Percentiles rank a stretch among this genome's conserved stretches.
Conservation (phyloP, 2,329 filamentous ascomycete genomes). For the Calonectria fujianensis region DNA sequence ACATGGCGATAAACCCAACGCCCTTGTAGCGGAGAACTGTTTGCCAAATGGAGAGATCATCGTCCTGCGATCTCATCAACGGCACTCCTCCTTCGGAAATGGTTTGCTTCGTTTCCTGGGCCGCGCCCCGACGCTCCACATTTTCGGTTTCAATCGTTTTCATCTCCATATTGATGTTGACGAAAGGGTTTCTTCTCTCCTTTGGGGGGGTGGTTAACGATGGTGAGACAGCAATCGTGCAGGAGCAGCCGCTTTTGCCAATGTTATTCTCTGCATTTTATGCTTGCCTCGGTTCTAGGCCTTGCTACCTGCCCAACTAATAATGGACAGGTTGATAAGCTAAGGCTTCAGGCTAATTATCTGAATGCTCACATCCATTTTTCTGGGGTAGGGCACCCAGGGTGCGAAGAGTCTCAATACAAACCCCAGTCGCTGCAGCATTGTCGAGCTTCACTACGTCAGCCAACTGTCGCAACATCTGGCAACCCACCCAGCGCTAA, state of each 20-base stretch:
- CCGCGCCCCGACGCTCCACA: constrained; percentile 34
- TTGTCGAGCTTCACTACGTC: neutral
- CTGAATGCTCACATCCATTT: neutral
- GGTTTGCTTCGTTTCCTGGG: constrained; percentile 31
- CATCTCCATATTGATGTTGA: constrained; percentile 26
- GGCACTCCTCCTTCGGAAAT: constrained; percentile 34
- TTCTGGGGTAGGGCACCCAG: neutral
- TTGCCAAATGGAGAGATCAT: constrained; percentile 63
- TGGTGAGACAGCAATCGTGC: neutral
- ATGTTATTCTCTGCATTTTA: constrained; percentile 6
- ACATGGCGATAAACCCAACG: constrained; percentile 61
- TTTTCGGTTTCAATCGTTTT: constrained; percentile 39
- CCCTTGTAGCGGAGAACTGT: constrained; percentile 59
- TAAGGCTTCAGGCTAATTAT: constrained; percentile 21
- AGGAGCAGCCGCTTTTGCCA: neutral
- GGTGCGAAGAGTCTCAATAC: neutral
- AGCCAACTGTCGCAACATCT: neutral
- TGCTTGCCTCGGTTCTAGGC: neutral
- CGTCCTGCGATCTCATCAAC: constrained; percentile 60
- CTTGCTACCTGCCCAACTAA: neutral
- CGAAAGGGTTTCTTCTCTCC: neutral
- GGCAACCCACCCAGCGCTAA: neutral
- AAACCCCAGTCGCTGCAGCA: too few species aligned
- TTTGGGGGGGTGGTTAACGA: neutral
- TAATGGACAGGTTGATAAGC: constrained; percentile 2